Percentiles rank a stretch among this genome's conserved stretches.
Conservation (phyloP, 352 stramenopile species). For the Albugo laibachii region DNA sequence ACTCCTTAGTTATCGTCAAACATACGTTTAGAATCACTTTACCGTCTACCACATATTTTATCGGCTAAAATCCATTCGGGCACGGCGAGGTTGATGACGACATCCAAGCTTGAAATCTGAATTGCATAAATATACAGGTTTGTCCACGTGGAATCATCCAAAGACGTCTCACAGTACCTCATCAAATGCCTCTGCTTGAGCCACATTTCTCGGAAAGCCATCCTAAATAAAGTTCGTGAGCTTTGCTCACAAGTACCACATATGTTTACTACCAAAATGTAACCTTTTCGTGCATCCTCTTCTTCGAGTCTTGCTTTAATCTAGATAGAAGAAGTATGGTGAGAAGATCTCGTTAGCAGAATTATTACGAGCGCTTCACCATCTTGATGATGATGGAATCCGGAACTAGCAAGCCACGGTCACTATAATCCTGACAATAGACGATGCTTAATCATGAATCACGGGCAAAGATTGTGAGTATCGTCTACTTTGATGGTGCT, state of each 20-base stretch:
- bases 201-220: slow-evolving; percentile 78
- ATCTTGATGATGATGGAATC: slow-evolving; percentile 82
- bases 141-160: background rate
- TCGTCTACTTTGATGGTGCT: slow-evolving; percentile 42
- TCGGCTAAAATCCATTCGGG: slow-evolving; percentile 75
- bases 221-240: slow-evolving; percentile 15
- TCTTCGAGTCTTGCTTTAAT: slow-evolving; percentile 51
- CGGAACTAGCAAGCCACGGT: slow-evolving; percentile 62
- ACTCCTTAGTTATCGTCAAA: background rate
- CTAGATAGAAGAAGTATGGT: slow-evolving; percentile 6
- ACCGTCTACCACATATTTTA: slow-evolving; percentile 79
- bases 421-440: slow-evolving; percentile 46
- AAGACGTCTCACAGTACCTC: slow-evolving; percentile 7
- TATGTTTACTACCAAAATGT: slow-evolving; percentile 36
- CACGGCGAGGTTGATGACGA: slow-evolving; percentile 79
- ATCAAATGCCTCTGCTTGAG: slow-evolving; percentile 70
- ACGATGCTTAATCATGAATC: background rate
- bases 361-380: slow-evolving; percentile 11
- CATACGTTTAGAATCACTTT: slow-evolving; percentile 3
- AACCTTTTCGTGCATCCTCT: slow-evolving; percentile 51
- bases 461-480: background rate
- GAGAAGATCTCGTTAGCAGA: background rate
- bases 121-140: background rate
- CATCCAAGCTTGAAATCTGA: slow-evolving; percentile 39
- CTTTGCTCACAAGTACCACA: background rate